phyloP scores from a whole-genome alignment of 495 filamentous ascomycete genomes.

The Annulohypoxylon maeteangense region DNA sequence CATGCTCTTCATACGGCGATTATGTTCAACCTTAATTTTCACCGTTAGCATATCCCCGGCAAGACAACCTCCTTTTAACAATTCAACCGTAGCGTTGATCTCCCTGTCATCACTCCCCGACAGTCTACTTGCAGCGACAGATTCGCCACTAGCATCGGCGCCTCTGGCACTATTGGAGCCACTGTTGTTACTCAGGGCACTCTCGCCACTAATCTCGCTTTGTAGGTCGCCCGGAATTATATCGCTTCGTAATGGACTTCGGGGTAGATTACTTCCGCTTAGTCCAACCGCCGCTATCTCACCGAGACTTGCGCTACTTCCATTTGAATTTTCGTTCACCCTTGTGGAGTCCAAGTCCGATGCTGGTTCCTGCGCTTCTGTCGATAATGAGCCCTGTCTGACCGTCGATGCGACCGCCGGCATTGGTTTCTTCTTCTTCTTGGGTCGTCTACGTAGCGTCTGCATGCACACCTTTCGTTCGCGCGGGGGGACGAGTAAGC shows the following conservation, averaged over 20 bases:
- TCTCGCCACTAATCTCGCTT: slow-evolving; percentile 61
- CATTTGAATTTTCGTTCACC: slow-evolving; percentile 55
- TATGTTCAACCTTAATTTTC: slow-evolving; percentile 84
- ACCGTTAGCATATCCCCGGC: slow-evolving; percentile 85
- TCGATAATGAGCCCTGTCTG: slow-evolving; percentile 30
- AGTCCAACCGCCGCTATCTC: slow-evolving; percentile 41
- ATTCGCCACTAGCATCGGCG: slow-evolving; percentile 48
- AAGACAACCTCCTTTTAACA: slow-evolving; percentile 83
- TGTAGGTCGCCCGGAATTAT: slow-evolving; percentile 54
- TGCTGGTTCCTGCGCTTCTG: slow-evolving; percentile 45
- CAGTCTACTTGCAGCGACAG: slow-evolving; percentile 40
- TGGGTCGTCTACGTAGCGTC: slow-evolving; percentile 67
- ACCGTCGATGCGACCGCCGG: slow-evolving; percentile 39
- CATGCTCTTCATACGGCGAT: slow-evolving; percentile 85
- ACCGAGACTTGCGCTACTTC: slow-evolving; percentile 54
- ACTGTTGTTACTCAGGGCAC: slow-evolving; percentile 55
- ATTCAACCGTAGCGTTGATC: slow-evolving; percentile 87
- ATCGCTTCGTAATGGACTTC: slow-evolving; percentile 45
- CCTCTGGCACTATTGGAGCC: slow-evolving; percentile 50
- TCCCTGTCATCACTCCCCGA: slow-evolving; percentile 64
- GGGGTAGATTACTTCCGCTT: slow-evolving; percentile 35
- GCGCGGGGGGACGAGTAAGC: slow-evolving; percentile 62
- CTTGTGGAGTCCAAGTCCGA: slow-evolving; percentile 54
- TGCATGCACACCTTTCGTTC: slow-evolving; percentile 85
- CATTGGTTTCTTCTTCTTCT: slow-evolving; percentile 59